phyloP scores from a whole-genome alignment of 495 filamentous ascomycete species.

The Xylaria nigripes region DNA sequence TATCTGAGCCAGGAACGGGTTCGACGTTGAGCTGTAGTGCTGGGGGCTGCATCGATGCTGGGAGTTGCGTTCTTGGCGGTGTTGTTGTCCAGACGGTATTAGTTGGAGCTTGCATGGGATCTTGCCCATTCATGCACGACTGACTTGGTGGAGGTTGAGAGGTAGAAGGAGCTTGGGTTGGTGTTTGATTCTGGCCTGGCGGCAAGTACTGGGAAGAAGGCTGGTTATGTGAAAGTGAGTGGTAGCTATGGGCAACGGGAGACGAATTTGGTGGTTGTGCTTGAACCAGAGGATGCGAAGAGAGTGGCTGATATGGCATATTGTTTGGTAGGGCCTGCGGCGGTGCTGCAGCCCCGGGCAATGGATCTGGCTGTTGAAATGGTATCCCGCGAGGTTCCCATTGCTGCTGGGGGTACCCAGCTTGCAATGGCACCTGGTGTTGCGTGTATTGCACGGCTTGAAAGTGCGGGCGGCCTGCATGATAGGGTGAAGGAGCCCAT shows the following conservation, averaged over 20 bases:
- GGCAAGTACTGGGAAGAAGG: neutral
- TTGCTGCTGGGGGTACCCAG: constrained; percentile 5
- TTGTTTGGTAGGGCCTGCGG: constrained; percentile 6
- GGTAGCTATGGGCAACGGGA: neutral
- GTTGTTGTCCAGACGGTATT: neutral
- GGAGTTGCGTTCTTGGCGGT: neutral
- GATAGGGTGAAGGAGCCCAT: constrained; percentile 29
- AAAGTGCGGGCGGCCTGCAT: constrained; percentile 22
- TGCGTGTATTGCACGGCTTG: constrained; percentile 11
- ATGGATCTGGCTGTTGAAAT: neutral
- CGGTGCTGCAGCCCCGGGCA: neutral
- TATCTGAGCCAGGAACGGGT: neutral
- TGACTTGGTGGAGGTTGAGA: neutral
- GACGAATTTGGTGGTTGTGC: neutral
- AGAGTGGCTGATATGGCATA: constrained; percentile 3
- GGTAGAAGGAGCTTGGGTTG: neutral
- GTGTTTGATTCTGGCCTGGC: neutral
- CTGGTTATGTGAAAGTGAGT: neutral
- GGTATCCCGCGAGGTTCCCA: constrained; percentile 17
- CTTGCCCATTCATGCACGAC: neutral
- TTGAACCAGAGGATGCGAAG: neutral
- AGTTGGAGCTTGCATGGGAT: neutral
- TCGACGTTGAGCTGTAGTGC: constrained; percentile 3
- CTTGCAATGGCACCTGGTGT: constrained; percentile 9
- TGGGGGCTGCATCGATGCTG: neutral